Conservation (phyloP, 495 filamentous ascomycete species). For the Annulohypoxylon nitens region DNA sequence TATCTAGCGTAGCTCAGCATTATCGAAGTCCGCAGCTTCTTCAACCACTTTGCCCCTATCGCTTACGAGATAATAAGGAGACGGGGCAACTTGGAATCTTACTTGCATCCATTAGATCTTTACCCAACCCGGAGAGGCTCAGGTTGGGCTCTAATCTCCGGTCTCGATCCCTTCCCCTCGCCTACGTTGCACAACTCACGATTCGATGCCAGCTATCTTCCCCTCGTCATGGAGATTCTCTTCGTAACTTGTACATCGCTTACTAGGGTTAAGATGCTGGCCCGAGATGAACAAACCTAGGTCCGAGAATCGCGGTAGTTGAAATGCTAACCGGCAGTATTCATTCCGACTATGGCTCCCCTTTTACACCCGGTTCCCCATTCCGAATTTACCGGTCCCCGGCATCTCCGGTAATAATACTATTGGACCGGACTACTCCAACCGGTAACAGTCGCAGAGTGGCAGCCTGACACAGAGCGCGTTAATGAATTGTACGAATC, state of each 20-base stretch:
- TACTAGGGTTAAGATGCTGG: constrained; percentile 29
- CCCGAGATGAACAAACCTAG: constrained; percentile 19
- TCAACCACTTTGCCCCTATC: not conserved
- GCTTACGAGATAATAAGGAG: not conserved
- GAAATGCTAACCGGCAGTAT: constrained; percentile 40
- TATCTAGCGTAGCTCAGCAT: constrained; percentile 1
- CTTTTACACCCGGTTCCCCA: constrained; percentile 32
- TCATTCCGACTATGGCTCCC: constrained; percentile 39
- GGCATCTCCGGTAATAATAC: constrained; percentile 48
- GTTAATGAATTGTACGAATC: constrained; percentile 4
- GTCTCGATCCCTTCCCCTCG: not conserved
- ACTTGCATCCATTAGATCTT: constrained; percentile 11
- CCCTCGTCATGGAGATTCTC: not conserved
- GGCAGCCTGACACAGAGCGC: constrained; percentile 19
- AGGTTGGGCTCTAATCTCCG: constrained; percentile 20
- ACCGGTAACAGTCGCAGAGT: constrained; percentile 22
- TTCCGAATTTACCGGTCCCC: constrained; percentile 45
- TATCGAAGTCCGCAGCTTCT: not conserved
- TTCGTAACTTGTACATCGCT: constrained; percentile 16
- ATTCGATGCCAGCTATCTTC: constrained; percentile 4
- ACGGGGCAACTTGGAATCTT: constrained; percentile 5
- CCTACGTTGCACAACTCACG: constrained; percentile 7
- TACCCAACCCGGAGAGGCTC: not conserved
- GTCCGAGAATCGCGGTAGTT: constrained; percentile 38
- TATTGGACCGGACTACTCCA: constrained; percentile 44